A percentile compares a stretch with the other conserved stretches of the same genome.
Conservation (phyloP, 2,329 filamentous ascomycete genomes). For the Ophiognomonia clavigignenti-juglandacearum region DNA sequence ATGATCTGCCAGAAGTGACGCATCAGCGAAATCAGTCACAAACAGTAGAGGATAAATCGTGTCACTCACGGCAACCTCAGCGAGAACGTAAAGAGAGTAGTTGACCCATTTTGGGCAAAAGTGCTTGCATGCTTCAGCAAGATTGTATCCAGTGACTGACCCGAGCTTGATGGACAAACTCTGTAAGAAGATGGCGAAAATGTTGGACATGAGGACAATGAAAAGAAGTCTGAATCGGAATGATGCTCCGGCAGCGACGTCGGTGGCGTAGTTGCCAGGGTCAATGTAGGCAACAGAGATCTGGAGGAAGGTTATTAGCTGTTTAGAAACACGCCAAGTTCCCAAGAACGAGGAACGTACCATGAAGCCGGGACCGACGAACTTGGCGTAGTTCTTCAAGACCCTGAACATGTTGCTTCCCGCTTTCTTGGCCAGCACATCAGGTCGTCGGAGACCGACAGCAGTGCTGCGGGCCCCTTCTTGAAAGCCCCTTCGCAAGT, state of each 20-base stretch:
- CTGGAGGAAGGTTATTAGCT: background rate
- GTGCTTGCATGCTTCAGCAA: constrained; percentile 58
- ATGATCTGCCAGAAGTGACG: constrained; percentile 64
- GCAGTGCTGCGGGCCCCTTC: background rate
- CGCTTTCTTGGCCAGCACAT: background rate
- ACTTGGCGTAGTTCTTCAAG: background rate
- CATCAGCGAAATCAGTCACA: no score
- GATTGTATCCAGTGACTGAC: constrained; percentile 60
- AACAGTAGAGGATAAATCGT: background rate
- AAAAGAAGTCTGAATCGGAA: constrained; percentile 61
- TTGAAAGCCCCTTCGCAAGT: background rate
- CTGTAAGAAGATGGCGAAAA: constrained; percentile 63
- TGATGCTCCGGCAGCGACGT: constrained; percentile 51
- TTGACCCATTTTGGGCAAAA: constrained; percentile 60
- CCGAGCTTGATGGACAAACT: constrained; percentile 61
- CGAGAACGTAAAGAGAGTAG: constrained; percentile 52
- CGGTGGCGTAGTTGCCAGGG: constrained; percentile 23
- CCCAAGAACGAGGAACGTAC: background rate
- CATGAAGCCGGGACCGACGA: background rate
- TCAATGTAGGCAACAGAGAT: constrained; percentile 22
- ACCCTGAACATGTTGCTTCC: background rate
- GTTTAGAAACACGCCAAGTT: background rate
- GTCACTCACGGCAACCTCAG: constrained; percentile 35
- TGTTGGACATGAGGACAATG: constrained; percentile 59
- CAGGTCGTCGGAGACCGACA: background rate